Percentiles rank a stretch among this genome's conserved stretches.
phyloP scores from a whole-genome alignment of 2,329 filamentous ascomycete genomes.

The Penicillium glabrum region DNA sequence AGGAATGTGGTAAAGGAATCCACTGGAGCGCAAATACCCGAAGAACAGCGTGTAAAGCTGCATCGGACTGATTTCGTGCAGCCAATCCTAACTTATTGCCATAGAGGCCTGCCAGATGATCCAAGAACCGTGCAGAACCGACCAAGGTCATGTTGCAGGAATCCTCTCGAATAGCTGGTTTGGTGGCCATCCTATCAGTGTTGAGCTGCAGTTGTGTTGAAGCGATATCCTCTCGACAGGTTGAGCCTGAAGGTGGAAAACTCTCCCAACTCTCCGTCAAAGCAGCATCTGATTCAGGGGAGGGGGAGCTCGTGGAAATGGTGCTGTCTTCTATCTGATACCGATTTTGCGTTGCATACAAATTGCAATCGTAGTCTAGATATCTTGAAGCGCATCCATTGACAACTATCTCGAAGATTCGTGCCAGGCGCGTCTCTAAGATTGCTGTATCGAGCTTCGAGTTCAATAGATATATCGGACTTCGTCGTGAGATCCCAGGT shows the following conservation, averaged over 20 bases:
- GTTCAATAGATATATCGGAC: constrained; percentile 25
- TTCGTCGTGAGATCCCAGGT: constrained; percentile 14
- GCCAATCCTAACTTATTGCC: constrained; percentile 14
- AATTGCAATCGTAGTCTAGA: constrained; percentile 21
- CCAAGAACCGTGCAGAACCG: constrained; percentile 22
- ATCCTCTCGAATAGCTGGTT: neutral
- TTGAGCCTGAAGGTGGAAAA: neutral
- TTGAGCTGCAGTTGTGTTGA: neutral
- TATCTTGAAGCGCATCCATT: constrained; percentile 18
- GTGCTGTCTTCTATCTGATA: constrained; percentile 14
- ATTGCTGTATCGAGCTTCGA: constrained; percentile 19
- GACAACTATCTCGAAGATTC: constrained; percentile 22
- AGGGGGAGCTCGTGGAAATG: neutral
- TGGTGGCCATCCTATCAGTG: neutral
- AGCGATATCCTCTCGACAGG: neutral
- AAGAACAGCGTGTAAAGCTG: constrained; percentile 18
- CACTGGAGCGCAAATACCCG: constrained; percentile 22
- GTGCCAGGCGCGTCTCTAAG: constrained; percentile 14
- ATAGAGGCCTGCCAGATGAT: constrained; percentile 25
- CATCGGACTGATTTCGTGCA: constrained; percentile 17
- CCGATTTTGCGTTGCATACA: constrained; percentile 13
- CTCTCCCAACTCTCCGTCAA: neutral
- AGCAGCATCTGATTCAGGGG: neutral
- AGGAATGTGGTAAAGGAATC: constrained; percentile 5
- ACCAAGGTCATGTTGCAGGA: constrained; percentile 12